Conservation (phyloP, 768 basidiomycete species). For the Rhodotorula kratochvilovae region DNA sequence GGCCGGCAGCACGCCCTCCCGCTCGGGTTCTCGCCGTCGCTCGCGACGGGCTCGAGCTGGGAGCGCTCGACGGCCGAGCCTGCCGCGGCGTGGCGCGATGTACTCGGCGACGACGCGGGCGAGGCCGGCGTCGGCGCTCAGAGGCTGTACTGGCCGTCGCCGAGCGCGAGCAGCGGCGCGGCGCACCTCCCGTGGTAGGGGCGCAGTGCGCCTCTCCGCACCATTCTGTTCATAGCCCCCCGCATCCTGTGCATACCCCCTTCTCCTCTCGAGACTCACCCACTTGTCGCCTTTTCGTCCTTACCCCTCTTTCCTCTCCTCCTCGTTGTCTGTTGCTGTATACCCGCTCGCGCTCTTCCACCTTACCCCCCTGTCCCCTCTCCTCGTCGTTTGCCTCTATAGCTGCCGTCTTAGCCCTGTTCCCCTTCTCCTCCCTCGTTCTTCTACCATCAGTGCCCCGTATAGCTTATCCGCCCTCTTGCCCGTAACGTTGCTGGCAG, state of each 20-base stretch:
- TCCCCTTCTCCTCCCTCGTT: background rate
- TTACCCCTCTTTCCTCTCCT: background rate
- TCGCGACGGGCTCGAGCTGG: constrained; percentile 15
- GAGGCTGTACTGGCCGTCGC: constrained; percentile 6
- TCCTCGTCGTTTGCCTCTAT: background rate
- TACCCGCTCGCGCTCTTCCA: background rate
- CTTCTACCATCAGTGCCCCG: background rate
- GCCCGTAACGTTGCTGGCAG: background rate
- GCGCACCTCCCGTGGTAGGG: constrained; percentile 10
- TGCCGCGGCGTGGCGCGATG: background rate
- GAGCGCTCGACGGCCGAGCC: constrained; percentile 1
- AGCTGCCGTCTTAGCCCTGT: background rate
- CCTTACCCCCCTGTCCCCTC: background rate
- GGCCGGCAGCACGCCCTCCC: constrained; percentile 3
- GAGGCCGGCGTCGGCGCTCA: background rate
- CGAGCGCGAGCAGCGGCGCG: background rate
- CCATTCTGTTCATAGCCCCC: background rate
- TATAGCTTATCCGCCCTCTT: background rate
- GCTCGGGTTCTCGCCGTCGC: constrained; percentile 25
- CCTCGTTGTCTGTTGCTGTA: background rate
- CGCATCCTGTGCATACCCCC: background rate
- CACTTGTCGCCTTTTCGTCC: background rate
- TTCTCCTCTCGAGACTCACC: too few relatives aligned
- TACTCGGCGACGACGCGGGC: background rate
- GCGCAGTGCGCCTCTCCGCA: too few relatives aligned